A percentile compares a stretch with the other conserved stretches of the same genome.
These are phyloP conservation scores for Venustampulla echinocandica DNA, from an alignment of 495 filamentous ascomycete genomes.

Conservation along the genomic window DNA sequence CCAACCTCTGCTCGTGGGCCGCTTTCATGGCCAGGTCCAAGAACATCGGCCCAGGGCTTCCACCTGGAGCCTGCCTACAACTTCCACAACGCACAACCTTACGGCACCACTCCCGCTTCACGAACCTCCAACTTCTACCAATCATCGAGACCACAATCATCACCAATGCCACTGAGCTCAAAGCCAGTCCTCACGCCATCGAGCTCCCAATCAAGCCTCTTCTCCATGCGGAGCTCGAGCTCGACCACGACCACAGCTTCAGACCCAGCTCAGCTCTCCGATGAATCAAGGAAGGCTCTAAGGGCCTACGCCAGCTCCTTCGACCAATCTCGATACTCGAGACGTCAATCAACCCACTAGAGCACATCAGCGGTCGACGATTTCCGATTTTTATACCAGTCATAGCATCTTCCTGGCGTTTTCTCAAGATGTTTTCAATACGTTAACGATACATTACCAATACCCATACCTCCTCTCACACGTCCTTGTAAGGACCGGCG, in stretches of 20 bases:
- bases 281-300: slow-evolving; percentile 70
- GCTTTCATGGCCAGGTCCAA: slow-evolving; percentile 38
- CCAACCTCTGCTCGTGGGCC: slow-evolving; percentile 36
- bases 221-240: slow-evolving; percentile 54
- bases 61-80: slow-evolving; percentile 64
- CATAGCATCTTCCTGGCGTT: slow-evolving; percentile 10
- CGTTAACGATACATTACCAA: slow-evolving; percentile 15
- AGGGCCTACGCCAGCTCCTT: slow-evolving; percentile 81
- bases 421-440: slow-evolving; percentile 6
- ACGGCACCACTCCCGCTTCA: slow-evolving; percentile 34
- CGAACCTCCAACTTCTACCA: slow-evolving; percentile 27
- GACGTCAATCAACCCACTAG: slow-evolving; percentile 36
- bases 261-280: slow-evolving; percentile 52
- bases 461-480: slow-evolving; percentile 19
- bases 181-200: slow-evolving; percentile 58
- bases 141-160: slow-evolving; percentile 26
- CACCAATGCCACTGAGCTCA: slow-evolving; percentile 16
- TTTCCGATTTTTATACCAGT: background rate
- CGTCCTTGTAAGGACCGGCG: slow-evolving; percentile 16
- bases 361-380: background rate
- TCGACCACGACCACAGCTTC: slow-evolving; percentile 38
- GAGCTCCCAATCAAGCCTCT: slow-evolving; percentile 76
- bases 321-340: slow-evolving; percentile 60
- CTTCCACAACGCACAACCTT: slow-evolving; percentile 45
- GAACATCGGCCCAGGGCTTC: slow-evolving; percentile 41